A percentile compares a stretch with the other conserved stretches of the same genome.
Evolutionary conservation across 2,329 filamentous ascomycete genomes (phyloP).

Genomic region (Cladophialophora carrionii): DNA sequence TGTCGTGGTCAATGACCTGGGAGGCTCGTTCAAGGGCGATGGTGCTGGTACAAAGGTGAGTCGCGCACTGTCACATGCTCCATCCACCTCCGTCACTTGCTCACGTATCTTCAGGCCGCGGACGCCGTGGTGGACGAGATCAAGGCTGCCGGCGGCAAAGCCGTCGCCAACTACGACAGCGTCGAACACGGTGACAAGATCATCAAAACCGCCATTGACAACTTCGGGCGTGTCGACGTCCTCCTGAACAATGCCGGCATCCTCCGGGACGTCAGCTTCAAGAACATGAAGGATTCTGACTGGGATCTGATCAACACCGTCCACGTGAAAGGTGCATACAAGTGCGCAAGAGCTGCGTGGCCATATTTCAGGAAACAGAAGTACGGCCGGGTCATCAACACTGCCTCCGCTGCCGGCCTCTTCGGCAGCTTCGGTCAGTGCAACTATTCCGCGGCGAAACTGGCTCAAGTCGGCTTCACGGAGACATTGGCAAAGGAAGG

Average conservation of each 20-base stretch:
- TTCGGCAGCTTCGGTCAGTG: slow-evolving; percentile 95
- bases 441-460: slow-evolving; percentile 97
- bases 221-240: slow-evolving; percentile 75
- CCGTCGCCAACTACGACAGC: slow-evolving; percentile 92
- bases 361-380: slow-evolving; percentile 98
- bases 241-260: slow-evolving; percentile 99
- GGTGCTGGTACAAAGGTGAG: slow-evolving; percentile 81
- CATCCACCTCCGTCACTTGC: slow-evolving; percentile 68
- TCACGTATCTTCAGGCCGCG: slow-evolving; percentile 57
- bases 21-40: slow-evolving; percentile 90
- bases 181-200: slow-evolving; percentile 87
- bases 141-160: slow-evolving; percentile 85
- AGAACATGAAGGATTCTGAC: slow-evolving; percentile 96
- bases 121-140: slow-evolving; percentile 56
- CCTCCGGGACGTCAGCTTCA: slow-evolving; percentile 91
- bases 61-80: slow-evolving; percentile 43
- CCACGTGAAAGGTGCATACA: slow-evolving; percentile 91
- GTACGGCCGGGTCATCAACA: slow-evolving; percentile 96
- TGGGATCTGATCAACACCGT: slow-evolving; percentile 96
- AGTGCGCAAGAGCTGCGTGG: slow-evolving; percentile 93
- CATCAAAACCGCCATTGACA: slow-evolving; percentile 66
- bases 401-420: slow-evolving; percentile 89
- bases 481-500: slow-evolving; percentile 98
- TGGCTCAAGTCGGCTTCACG: slow-evolving; percentile 93
- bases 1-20: slow-evolving; percentile 95